These are phyloP conservation scores for Venustampulla echinocandica DNA, from an alignment of 495 filamentous ascomycete genomes.

Conservation along the genomic window DNA sequence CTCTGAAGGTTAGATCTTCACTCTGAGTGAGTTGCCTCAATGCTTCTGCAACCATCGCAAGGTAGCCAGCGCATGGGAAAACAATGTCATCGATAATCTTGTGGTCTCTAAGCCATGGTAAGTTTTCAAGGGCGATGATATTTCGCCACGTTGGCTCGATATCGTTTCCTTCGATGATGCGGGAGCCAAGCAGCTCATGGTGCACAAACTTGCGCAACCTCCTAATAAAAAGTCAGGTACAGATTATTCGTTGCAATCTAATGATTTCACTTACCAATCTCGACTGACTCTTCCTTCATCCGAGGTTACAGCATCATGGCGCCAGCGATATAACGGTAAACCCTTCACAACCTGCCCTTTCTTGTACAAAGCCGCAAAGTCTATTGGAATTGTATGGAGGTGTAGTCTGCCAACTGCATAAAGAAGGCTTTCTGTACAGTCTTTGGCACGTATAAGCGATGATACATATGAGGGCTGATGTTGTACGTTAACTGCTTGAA, in stretches of 20 bases:
- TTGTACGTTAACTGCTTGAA: constrained; percentile 33
- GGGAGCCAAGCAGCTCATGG: constrained; percentile 48
- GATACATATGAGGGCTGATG: constrained; percentile 24
- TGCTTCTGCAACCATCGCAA: constrained; percentile 41
- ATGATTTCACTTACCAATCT: constrained; percentile 32
- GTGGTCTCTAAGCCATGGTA: constrained; percentile 45
- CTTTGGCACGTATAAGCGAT: constrained; percentile 29
- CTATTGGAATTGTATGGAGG: constrained; percentile 27
- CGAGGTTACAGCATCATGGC: constrained; percentile 23
- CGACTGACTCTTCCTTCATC: constrained; percentile 23
- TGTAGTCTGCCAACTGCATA: constrained; percentile 30
- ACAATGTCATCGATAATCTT: constrained; percentile 31
- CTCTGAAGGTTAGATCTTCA: neutral
- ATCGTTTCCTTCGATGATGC: constrained; percentile 37
- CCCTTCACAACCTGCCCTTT: constrained; percentile 34
- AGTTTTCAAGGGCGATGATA: constrained; percentile 28
- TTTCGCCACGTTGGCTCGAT: constrained; percentile 36
- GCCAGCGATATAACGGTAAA: constrained; percentile 32
- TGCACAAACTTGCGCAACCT: constrained; percentile 35
- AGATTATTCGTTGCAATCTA: no score
- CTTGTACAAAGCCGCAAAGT: constrained; percentile 30
- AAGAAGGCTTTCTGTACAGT: constrained; percentile 28
- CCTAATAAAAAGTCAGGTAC: constrained; percentile 30
- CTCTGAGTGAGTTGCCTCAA: constrained; percentile 25
- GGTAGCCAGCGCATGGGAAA: constrained; percentile 40